A percentile compares a stretch with the other conserved stretches of the same genome.
phyloP scores from a whole-genome alignment of 495 filamentous ascomycete genomes.

The Tuber borchii region DNA sequence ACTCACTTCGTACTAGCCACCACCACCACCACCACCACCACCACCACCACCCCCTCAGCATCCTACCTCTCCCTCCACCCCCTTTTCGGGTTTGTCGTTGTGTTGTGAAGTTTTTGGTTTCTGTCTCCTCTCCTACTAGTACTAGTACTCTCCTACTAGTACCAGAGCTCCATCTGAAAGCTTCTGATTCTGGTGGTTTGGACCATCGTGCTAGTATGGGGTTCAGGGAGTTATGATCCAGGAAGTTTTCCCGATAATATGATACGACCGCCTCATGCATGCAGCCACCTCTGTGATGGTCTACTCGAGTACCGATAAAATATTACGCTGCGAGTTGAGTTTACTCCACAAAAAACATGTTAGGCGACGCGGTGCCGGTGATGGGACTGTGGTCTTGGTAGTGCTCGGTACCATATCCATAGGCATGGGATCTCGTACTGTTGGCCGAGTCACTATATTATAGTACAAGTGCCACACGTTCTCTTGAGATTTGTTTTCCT shows the following conservation, averaged over 20 bases:
- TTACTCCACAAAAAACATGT: neutral
- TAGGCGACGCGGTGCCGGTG: neutral
- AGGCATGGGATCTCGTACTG: slow-evolving; percentile 1
- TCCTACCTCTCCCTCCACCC: neutral
- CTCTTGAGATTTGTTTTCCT: neutral
- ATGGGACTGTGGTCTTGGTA: neutral
- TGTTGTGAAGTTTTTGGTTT: neutral
- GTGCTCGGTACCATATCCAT: neutral
- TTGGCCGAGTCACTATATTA: neutral
- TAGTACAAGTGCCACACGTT: neutral
- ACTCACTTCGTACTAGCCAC: too few species aligned
- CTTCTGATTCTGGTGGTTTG: neutral
- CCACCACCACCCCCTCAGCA: neutral
- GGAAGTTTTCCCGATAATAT: neutral
- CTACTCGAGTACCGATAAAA: neutral
- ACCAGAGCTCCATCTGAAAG: neutral
- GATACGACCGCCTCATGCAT: neutral
- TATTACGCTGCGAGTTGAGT: neutral
- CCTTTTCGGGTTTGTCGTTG: neutral
- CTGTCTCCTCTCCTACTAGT: neutral
- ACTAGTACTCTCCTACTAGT: too few species aligned
- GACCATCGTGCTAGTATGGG: neutral
- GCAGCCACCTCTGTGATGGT: neutral
- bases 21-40: too few species aligned
- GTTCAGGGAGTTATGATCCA: neutral